Evolutionary conservation across 306 rosid genomes (phyloP), one percentile per base, ranked within the genome.

Genomic region (Cucumis melo): DNA sequence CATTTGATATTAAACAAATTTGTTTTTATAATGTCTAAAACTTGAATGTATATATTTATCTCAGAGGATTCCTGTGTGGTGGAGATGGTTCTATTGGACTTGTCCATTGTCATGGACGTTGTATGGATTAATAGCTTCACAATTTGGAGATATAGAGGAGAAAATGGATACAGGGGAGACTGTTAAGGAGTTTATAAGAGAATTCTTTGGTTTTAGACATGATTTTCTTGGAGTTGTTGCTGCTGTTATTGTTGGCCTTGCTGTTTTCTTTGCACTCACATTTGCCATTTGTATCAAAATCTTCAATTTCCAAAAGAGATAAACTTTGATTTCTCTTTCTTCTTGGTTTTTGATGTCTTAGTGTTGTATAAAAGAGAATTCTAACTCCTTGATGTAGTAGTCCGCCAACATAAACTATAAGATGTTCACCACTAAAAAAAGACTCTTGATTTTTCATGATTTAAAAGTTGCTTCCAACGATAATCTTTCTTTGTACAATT

Each of bases 291-390:
- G 81, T 14, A 76, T 86, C 0, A 88, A 79, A 71, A 16, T 75
- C 51, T 83, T 88, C 39, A 88, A 81, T 68, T 89, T 89, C 79
- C 88, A 89, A 83, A 86, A 14, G 55, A 58, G 88, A 74, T 86
- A 83, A 73, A 42, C 1, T 27, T 41, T 1, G 5, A 42, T 8
- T 2, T 4, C 0, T 41, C 0, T 21, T 5, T 42, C 42, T 12
- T 2, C 74, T 20, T 10, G 50, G 17, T 10, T 41, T 41, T 39
- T 60, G 53, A 4, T 46, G 16, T 5, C 53, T 46, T 46, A 11
- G 0, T 46, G 5, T 46, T 46, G 51, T 46, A 46, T 46, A 46
- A 12, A 46, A 46, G 53, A 46, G 17, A 12, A 13, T 46, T 46
- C 6, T 46, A 12, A 46, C 48, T 10, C 48, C 8, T n/a, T n/a